Evolutionary conservation across 805 yeast species (phyloP), one percentile per base, ranked within the genome.

Genomic region (Myxozyma sirexii): DNA sequence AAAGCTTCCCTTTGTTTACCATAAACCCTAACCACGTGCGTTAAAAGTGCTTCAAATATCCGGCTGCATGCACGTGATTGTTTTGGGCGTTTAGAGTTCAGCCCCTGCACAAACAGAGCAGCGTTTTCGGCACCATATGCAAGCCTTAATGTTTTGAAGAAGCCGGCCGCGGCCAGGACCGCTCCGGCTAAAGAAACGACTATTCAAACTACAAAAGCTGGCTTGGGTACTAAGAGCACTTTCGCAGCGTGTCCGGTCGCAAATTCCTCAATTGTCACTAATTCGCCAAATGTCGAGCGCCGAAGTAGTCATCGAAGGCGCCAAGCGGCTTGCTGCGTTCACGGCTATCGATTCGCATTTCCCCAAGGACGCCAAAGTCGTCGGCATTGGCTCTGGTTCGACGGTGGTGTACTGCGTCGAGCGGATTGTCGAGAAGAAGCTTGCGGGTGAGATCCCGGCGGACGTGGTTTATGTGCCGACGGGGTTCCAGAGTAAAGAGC

Each of bases 351-450:
- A 93, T 73, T 92, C 89, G 56, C 86, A 91, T 70, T 80, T 89
- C 71, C 87, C 89, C 35, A 73, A 80, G 23, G 67, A 77, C 39
- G 90, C 91, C 65, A 84, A 81, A 68, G 87, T 90, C 15, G 81
- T 94, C 17, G 99, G 99, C 42, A 84, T 94, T 63, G 99, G 99
- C 12, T 90, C 97, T 24, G 99, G 99, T 1, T 87, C 96, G 23
- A 94, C 99, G 0, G 99, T 94, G 3, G 88, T 94, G n/a, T 94
- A 90, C 72, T 96, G 88, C 60, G 99, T 97, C 24, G 98, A 94
- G 74, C 81, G 97, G 70, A 81, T 94, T 57, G 96, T 96, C 7
- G 91, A 88, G 74, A 75, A 82, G 60, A 67, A 65, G 19, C 66
- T 65, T 63, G 76, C 64, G 50, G 69, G 66, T 41, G 67, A 65